Percentiles rank a stretch among this genome's conserved stretches.
Conservation (phyloP, 768 basidiomycete species). For the Suillus tomentosus region DNA sequence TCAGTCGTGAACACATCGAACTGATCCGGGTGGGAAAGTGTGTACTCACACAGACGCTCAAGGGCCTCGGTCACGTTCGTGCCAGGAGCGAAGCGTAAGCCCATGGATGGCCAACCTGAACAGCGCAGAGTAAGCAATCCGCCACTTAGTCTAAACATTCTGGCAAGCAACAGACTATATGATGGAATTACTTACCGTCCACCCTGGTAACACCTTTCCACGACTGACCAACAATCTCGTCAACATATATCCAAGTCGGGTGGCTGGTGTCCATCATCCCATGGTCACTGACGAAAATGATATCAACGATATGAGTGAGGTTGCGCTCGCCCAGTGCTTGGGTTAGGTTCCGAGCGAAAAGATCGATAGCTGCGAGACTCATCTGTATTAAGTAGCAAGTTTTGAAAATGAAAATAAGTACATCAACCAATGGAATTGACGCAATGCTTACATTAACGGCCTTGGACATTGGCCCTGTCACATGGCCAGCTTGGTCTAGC, state of each 20-base stretch:
- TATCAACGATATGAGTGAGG: constrained; percentile 79
- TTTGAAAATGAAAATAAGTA: constrained; percentile 1
- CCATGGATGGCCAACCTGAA: constrained; percentile 85
- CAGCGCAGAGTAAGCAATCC: constrained; percentile 36
- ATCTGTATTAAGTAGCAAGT: constrained; percentile 38
- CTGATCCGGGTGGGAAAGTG: constrained; percentile 41
- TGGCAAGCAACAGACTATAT: not conserved
- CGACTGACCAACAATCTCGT: constrained; percentile 74
- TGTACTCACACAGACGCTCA: constrained; percentile 40
- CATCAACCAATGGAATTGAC: not conserved
- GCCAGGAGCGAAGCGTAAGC: constrained; percentile 68
- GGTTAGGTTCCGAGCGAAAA: constrained; percentile 72
- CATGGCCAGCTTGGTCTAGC: constrained; percentile 83
- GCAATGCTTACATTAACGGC: constrained; percentile 62
- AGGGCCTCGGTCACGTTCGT: constrained; percentile 61
- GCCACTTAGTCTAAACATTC: constrained; percentile 18
- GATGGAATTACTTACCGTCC: constrained; percentile 23
- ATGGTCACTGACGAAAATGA: constrained; percentile 89
- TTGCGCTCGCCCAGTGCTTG: constrained; percentile 66
- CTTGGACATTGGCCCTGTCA: constrained; percentile 65
- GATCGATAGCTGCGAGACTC: constrained; percentile 69
- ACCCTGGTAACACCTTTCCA: constrained; percentile 44
- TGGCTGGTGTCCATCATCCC: constrained; percentile 92
- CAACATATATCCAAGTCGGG: constrained; percentile 73
- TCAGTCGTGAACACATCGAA: constrained; percentile 57